phyloP scores from a whole-genome alignment of 202 grass and related monocot species.

The Eragrostis tef region DNA sequence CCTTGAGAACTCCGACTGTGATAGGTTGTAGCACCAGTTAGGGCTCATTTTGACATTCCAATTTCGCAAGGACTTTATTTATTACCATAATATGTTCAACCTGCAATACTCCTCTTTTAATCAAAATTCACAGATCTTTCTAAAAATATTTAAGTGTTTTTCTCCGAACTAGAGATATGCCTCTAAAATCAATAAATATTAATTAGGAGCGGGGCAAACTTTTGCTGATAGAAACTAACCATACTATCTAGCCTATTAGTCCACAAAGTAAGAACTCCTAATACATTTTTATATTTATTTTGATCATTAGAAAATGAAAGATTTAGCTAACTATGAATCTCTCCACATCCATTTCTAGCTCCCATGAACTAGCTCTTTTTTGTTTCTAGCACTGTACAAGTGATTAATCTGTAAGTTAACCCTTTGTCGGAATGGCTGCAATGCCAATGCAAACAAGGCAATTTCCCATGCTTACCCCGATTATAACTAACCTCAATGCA shows the following conservation, averaged over 20 bases:
- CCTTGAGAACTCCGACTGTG: neutral
- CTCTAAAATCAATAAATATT: neutral
- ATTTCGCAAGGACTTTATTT: neutral
- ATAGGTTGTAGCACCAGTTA: neutral
- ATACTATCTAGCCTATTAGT: neutral
- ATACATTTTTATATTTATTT: neutral
- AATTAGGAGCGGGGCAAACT: neutral
- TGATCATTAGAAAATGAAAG: neutral
- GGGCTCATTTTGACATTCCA: neutral
- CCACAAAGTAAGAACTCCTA: neutral
- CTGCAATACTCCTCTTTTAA: neutral
- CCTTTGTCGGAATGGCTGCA: neutral
- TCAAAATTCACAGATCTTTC: neutral
- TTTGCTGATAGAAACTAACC: neutral
- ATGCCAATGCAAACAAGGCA: conserved; percentile 1
- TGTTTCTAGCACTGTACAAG: neutral
- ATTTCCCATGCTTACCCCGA: neutral
- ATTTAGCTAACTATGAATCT: neutral
- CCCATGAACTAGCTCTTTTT: neutral
- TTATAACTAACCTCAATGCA: neutral
- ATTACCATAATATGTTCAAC: neutral
- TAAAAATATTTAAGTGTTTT: neutral
- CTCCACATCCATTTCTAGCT: neutral
- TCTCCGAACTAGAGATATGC: neutral
- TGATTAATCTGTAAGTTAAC: neutral